Evolutionary conservation across 805 yeast species (phyloP), one percentile per base, ranked within the genome.

Genomic region (Phaffomyces thermotolerans): DNA sequence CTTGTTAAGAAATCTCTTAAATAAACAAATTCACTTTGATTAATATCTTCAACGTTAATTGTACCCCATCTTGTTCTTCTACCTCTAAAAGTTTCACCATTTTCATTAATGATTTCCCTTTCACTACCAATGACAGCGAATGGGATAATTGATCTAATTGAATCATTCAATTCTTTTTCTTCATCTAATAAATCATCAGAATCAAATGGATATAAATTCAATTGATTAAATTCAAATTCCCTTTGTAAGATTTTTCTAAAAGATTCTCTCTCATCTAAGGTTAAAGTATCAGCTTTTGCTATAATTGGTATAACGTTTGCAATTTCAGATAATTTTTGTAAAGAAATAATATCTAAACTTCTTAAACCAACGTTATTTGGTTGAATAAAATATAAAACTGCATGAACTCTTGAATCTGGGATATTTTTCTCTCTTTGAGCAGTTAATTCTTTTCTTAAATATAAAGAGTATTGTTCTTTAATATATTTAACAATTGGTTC

Each of bases 101-200:
- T 79, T 42, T 84, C 72, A 43, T 13, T 13, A 27, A 78, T 75
- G 50, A 86, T 76, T 54, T 83, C 83, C 45, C 74, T 78, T 62
- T 88, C 95, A 12, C 95, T 83, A 36, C 98, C 99, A 45, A 90
- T 88, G 33, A 91, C 79, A 2, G 98, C 98, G 70, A 93, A 91
- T 24, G 99, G 99, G 53, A 90, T 76, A 57, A 84, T 72, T 12
- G 79, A 73, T 66, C 83, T 77, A 56, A 84, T 83, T 57, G 84
- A 87, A 52, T 75, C 76, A 58, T 84, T 84, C 56, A 84, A 71
- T 59, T 81, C 88, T 52, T 71, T 68, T 60, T 84, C 91, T 52
- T 83, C 91, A 15, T 76, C 84, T 42, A 78, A 75, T 54, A 82
- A 69, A 46, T 78, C 85, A 29, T 77, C 82, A 38, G 72, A 64